phyloP scores from a whole-genome alignment of 352 stramenopile species.

The Lagenidium giganteum region DNA sequence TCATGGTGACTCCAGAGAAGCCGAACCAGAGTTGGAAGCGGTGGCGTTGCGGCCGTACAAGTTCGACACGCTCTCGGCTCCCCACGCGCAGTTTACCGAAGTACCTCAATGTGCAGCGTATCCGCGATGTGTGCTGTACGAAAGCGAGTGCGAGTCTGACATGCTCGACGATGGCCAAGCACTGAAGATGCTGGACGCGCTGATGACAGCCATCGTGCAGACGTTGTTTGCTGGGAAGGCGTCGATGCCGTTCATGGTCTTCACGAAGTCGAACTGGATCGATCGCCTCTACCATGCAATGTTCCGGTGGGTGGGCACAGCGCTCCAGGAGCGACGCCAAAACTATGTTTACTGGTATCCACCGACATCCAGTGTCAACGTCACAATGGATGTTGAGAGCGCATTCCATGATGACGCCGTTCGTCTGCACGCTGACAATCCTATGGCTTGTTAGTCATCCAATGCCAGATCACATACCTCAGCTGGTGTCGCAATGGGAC shows the following conservation, averaged over 20 bases:
- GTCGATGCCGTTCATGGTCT: conserved; percentile 8
- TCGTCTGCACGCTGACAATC: too few relatives aligned
- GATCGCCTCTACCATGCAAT: conserved; percentile 14
- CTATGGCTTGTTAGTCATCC: too few relatives aligned
- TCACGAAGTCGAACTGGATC: conserved; percentile 10
- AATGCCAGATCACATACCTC: too few relatives aligned
- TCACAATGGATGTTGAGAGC: too few relatives aligned
- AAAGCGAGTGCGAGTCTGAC: not conserved
- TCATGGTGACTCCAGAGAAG: not conserved
- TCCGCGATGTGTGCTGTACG: conserved; percentile 9
- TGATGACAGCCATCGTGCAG: too few relatives aligned
- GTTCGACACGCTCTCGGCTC: conserved; percentile 18
- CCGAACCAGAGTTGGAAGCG: not conserved
- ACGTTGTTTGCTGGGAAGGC: too few relatives aligned
- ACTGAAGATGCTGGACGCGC: conserved; percentile 12
- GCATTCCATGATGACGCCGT: too few relatives aligned
- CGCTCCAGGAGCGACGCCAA: too few relatives aligned
- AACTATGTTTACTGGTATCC: too few relatives aligned
- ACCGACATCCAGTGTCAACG: too few relatives aligned
- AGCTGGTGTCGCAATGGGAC: too few relatives aligned
- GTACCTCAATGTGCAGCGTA: conserved; percentile 9
- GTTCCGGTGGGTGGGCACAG: too few relatives aligned
- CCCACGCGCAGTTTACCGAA: conserved; percentile 2
- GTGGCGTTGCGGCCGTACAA: conserved; percentile 14
- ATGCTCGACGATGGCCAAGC: not conserved